Evolutionary conservation across 306 rosid species (phyloP), one percentile per base, ranked within the genome.

Genomic region (Ziziphus jujuba): DNA sequence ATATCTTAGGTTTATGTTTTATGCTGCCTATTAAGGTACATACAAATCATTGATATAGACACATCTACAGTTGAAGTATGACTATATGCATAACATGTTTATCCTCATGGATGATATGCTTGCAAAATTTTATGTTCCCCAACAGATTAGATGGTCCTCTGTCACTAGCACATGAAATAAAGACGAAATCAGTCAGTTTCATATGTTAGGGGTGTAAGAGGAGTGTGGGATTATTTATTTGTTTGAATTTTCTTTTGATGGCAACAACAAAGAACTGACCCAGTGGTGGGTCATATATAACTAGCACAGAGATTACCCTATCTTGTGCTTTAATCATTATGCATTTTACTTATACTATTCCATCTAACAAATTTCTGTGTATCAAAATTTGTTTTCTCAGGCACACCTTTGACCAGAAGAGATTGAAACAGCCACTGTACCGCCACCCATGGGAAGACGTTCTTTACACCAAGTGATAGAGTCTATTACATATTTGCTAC

Each of bases 401-500:
- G 84, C 99, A 95, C 67, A 95, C 96, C 21, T 95, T 95, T 66
- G 99, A 95, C 84, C 99, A 95, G 72, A 88, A 90, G 97, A 91
- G 99, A 76, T 77, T 95, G 92, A 95, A 95, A 77, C 97, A 95
- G 69, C 97, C 96, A 3, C 95, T 95, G 24, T 90, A 95, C 92
- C 99, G 97, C 68, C 97, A 95, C 80, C 99, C 97, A 67, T 90
- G 96, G 99, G 99, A 95, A 81, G 97, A 90, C 70, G 96, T 88
- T 80, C 99, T 95, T 61, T 95, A 95, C 88, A 85, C 99, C 71
- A 95, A 90, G 84, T 95, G 91, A 95, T 28, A 67, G 63, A 67
- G 16, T 71, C 56, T 54, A 10, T 19, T 12, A 6, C 31, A 2
- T 40, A 43, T 51, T 16, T 19, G 65, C 38, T 25, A 67, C 71